These are phyloP conservation scores for Solanum sejunctum DNA, from an alignment of 257 asterid genomes.

Conservation along the genomic window DNA sequence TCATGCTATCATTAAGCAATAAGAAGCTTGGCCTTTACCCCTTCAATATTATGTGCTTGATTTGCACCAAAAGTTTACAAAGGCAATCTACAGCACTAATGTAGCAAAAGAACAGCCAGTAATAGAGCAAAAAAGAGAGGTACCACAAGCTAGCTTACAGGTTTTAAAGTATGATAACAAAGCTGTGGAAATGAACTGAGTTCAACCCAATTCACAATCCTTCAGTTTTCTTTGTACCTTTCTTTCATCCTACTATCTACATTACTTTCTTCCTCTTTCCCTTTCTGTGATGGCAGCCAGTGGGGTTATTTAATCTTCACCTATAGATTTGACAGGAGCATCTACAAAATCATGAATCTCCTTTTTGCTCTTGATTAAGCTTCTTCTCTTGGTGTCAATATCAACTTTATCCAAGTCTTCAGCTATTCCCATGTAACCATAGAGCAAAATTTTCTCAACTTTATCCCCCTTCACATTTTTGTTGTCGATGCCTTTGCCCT, in stretches of 20 bases:
- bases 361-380: conserved; percentile 17
- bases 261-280: neutral
- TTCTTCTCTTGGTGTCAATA: conserved; percentile 17
- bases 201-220: neutral
- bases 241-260: neutral
- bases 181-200: neutral
- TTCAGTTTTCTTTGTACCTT: neutral
- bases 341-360: conserved; percentile 20
- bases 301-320: neutral
- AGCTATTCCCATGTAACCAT: conserved; percentile 24
- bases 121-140: neutral
- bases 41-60: neutral
- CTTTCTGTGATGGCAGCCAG: neutral
- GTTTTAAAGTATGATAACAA: neutral
- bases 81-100: neutral
- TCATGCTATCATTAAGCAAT: neutral
- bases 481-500: neutral
- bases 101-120: neutral
- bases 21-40: neutral
- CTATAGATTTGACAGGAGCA: conserved; percentile 10
- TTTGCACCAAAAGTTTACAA: neutral
- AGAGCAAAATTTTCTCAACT: conserved; percentile 8
- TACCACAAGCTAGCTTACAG: neutral
- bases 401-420: conserved; percentile 29
- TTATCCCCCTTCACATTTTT: neutral